Percentiles rank a stretch among this genome's conserved stretches.
Evolutionary conservation across 495 filamentous ascomycete genomes (phyloP).

Genomic region (Tuber indicum): DNA sequence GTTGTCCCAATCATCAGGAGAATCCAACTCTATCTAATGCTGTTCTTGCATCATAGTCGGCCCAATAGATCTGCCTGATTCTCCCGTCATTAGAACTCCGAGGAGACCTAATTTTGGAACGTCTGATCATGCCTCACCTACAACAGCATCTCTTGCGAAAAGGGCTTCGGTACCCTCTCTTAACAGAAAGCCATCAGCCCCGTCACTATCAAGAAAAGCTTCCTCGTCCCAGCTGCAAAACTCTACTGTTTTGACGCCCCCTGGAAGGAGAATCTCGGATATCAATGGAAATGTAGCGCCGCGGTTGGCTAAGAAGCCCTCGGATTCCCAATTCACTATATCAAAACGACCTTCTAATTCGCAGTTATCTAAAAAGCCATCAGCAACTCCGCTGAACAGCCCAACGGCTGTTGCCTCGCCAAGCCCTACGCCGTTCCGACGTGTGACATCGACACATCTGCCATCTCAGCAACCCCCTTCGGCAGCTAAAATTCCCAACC

Average conservation of each 20-base stretch:
- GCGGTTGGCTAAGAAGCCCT: conserved; percentile 27
- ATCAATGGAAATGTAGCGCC: conserved; percentile 30
- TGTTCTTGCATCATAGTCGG: neutral
- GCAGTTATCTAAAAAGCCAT: conserved; percentile 29
- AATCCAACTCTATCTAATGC: neutral
- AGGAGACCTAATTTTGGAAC: conserved; percentile 8
- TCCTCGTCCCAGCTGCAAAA: conserved; percentile 30
- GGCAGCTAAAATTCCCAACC: conserved; percentile 18
- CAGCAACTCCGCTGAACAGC: conserved; percentile 21
- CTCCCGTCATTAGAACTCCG: conserved; percentile 11
- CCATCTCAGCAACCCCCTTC: conserved; percentile 23
- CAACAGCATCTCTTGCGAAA: conserved; percentile 31
- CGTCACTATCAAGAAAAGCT: conserved; percentile 29
- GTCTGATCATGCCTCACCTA: conserved; percentile 32
- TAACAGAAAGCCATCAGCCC: conserved; percentile 26
- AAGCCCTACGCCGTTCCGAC: conserved; percentile 28
- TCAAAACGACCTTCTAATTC: conserved; percentile 33
- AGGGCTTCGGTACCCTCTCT: conserved; percentile 34
- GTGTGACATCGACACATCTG: conserved; percentile 24
- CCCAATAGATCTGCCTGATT: conserved; percentile 12
- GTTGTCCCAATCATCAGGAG: neutral
- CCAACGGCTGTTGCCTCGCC: conserved; percentile 17
- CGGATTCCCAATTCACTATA: conserved; percentile 30
- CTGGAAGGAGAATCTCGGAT: conserved; percentile 29
- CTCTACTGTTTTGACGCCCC: conserved; percentile 26